Base-by-base conservation (phyloP, 352 stramenopile genomes). In the Globisporangium acanthophoron region DNA sequence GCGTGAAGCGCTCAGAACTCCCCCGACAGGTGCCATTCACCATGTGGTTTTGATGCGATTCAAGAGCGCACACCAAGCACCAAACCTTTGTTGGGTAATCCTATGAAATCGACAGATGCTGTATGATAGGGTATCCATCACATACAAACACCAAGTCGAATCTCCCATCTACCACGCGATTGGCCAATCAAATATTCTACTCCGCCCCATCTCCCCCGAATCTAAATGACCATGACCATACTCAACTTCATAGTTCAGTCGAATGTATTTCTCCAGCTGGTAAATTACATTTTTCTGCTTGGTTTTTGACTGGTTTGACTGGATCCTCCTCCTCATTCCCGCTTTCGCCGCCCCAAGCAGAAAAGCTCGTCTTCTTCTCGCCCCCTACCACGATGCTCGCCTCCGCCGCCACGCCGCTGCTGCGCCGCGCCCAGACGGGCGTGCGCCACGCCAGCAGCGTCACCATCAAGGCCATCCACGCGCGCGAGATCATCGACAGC, bases 401-500 rank as follows among this genome's bases (percentile, higher is more conserved):
- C 20, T 51, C 51, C 50, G 39, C 51, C 35, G 27, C 31, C 39
- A 16, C 58, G 5, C 37, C 58, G 24, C 44, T 52, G 24, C 50
- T 59, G 11, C 40, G 41, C 33, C 52, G 52, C 52, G 16, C 44
- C 24, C 43, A 48, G 15, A 54, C 33, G 20, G 44, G 58, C n/a
- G 58, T 54, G 58, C 78, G 75, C 59, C 70, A 85, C 51, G 78
- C 71, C 50, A 88, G 74, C 67, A 58, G 52, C 50, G 52, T 64
- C 31, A 84, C 81, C 33, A 92, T 92, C 73, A 74, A 88, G 66
- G 79, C 77, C 58, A 78, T 88, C 51, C 76, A 90, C 64, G 80
- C 92, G 54, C 94, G 96, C 64, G 92, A 98, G 85, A 98, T 99
- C 80, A 96, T 99, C 59, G 96, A 99, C 85, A 98, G 93, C 54